Evolutionary conservation across 805 yeast species (phyloP).

Genomic region (Torulaspora gathmanii): DNA sequence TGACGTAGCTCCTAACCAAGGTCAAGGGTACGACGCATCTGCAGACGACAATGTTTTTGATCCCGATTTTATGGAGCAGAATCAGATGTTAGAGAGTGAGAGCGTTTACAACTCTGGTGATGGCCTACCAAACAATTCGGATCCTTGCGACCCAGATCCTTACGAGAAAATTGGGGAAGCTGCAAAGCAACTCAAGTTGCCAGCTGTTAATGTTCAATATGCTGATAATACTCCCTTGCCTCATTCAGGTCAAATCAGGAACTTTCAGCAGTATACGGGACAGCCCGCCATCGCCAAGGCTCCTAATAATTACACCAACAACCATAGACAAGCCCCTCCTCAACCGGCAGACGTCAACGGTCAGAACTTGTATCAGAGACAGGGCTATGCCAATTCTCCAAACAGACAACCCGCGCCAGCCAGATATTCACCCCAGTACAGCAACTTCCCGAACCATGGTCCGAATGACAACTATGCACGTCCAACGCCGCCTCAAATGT

Average conservation of each 20-base stretch:
- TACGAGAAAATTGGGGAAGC: neutral
- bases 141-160: neutral
- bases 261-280: constrained; percentile 6
- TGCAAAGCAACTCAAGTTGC: neutral
- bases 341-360: constrained; percentile 2
- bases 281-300: constrained; percentile 1
- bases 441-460: constrained; percentile 4
- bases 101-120: constrained; percentile 28
- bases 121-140: constrained; percentile 3
- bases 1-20: neutral
- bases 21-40: neutral
- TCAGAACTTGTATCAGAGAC: constrained; percentile 1
- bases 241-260: constrained; percentile 6
- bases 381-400: constrained; percentile 1
- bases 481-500: constrained; percentile 10
- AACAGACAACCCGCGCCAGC: neutral
- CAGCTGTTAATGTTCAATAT: neutral
- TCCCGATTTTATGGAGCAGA: constrained; percentile 32
- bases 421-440: constrained; percentile 5
- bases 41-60: constrained; percentile 27
- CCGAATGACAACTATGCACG: constrained; percentile 1
- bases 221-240: constrained; percentile 2
- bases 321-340: constrained; percentile 2
- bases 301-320: neutral
- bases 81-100: constrained; percentile 29